Conservation (phyloP, 306 rosid genomes). For the Elaeagnus macrophylla region DNA sequence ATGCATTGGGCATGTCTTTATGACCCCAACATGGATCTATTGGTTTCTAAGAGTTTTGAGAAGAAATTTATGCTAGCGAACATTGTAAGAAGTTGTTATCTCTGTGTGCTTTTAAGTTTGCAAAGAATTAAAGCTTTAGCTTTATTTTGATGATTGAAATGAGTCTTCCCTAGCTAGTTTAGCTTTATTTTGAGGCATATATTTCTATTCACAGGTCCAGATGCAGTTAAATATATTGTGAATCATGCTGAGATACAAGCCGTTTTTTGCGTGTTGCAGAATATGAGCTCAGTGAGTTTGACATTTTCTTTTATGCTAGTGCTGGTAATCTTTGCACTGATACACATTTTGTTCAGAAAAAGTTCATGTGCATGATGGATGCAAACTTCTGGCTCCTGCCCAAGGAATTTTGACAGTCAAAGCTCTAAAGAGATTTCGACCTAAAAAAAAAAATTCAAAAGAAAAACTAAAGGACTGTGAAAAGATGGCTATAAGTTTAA, state of each 20-base stretch:
- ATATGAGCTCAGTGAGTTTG: conserved; percentile 60
- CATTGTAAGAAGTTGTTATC: no score
- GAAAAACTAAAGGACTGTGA: no score
- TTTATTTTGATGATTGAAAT: conserved; percentile 10
- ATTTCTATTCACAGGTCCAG: conserved; percentile 54
- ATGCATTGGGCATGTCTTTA: background rate
- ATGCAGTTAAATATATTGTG: conserved; percentile 65
- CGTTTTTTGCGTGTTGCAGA: conserved; percentile 66
- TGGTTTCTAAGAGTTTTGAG: background rate
- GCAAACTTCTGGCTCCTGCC: no score
- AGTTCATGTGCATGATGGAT: no score
- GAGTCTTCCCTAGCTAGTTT: conserved; percentile 12
- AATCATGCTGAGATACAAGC: conserved; percentile 60
- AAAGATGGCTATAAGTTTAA: no score
- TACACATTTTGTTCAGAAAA: background rate
- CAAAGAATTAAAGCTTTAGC: no score
- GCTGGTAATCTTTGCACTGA: background rate
- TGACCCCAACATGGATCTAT: background rate
- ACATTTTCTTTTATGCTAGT: conserved; percentile 2
- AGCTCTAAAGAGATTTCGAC: no score
- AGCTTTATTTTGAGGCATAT: conserved; percentile 13
- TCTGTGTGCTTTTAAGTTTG: no score
- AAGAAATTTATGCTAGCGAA: no score
- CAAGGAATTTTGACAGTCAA: no score
- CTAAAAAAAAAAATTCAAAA: no score